Evolutionary conservation across 768 basidiomycete genomes (phyloP), one percentile per base, ranked within the genome.

Genomic region (Trametes coccinea): DNA sequence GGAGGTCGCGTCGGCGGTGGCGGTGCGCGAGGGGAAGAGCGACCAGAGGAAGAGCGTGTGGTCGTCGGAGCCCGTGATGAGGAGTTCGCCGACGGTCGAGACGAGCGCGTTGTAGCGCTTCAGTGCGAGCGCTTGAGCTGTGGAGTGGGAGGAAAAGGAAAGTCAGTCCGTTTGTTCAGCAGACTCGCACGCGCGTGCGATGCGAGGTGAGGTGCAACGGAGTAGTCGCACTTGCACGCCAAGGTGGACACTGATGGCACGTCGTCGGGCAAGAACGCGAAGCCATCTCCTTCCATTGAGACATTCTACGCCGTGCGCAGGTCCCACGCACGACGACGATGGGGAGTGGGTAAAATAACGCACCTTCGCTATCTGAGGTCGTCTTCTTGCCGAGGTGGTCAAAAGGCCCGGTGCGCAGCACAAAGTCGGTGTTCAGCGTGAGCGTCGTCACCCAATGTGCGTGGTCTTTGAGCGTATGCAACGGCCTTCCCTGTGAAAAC

Each of bases 391-490:
- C 85, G 1, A 82, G 90, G 67, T 97, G 92, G 72, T 98, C 95
- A 68, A 91, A 98, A 0, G 96, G 95, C 0, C 96, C 96, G 0
- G 96, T 98, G 27, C 95, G 88, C 4, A 97, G 81, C 30, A 96
- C 86, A 69, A 95, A 97, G 72, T 99, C 96, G 9, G 95, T 95
- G 74, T 95, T 96, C 56, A 98, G 80, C 3, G 97, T 88, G 46
- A 99, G 84, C 0, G 95, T 98, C 17, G 95, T 99, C 7, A 99
- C 97, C 96, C 95, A 98, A 70, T 99, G 97, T 0, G 95, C 97
- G 68, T 99, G 96, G 63, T 98, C 95, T 73, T 92, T 94, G 30
- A 98, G 77, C 0, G 88, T 87, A 68, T 95, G 83, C 40, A 98
- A 78, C 30, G 86, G 84, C 73, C 85, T 89, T 0, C 95, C 96